Base-by-base conservation (phyloP, 2,329 filamentous ascomycete species). In the Aphanocladium album region DNA sequence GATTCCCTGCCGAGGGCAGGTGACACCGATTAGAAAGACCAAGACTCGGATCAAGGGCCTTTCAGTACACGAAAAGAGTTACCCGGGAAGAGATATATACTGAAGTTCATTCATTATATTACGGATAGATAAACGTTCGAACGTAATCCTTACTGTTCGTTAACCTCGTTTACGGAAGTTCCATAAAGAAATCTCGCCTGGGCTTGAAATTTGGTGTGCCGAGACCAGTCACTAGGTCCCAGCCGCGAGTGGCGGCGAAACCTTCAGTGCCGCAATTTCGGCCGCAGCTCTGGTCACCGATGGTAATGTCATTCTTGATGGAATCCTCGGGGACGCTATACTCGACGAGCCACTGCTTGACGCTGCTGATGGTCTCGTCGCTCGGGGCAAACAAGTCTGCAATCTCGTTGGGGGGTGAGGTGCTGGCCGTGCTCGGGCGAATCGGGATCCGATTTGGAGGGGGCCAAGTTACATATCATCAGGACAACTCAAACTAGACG, bases 341-440 rank as follows among this genome's bases (percentile, higher is more conserved):
- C 12, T 69, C 67, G 19, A 74, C 69, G 8, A 86, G 75, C 83
- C 83, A 87, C 7, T 74, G 66, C 65, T 77, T 76, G 27, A 85
- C 80, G 2, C 77, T 71, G 19, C 78, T 72, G 6, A 84, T 75
- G 3, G 80, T 72, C 43, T 81, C 77, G 12, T 69, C 61, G 8
- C 63, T 19, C 25, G 59, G 52, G 7, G 59, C 41, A 41, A 61
- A 61, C 11, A 39, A 11, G 35, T 39, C 35, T 11, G 16, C 16
- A 16, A 39, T 16, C 35, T 39, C 35, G n/a, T 16, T 12, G 9
- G 35, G 9, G 9, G 16, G 35, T 14, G 12, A 39, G 35, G 16
- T 39, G 35, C 35, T 39, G 6, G 35, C 35, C 35, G 16, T 39
- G 12, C 35, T 39, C 12, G 35, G 35, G 35, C 11, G 35, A 39